Evolutionary conservation across 2,329 filamentous ascomycete genomes (phyloP).

Genomic region (Fusarium sp.): DNA sequence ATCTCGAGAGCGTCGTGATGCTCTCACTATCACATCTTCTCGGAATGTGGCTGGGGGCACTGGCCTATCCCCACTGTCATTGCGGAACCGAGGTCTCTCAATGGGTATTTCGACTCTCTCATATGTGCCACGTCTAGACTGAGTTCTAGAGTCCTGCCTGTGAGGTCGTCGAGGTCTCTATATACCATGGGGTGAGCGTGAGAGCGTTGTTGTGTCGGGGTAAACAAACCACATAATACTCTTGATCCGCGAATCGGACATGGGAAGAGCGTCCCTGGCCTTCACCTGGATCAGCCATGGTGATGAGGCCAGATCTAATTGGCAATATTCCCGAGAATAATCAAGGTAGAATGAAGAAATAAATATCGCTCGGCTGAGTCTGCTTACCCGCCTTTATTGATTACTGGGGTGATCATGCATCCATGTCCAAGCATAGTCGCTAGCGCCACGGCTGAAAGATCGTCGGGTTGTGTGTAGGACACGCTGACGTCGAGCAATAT

Average conservation of each 20-base stretch:
- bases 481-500: neutral
- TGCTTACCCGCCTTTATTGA: neutral
- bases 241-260: slow-evolving; percentile 37
- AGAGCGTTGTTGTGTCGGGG: neutral
- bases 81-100: slow-evolving; percentile 2
- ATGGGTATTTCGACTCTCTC: slow-evolving; percentile 4
- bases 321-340: neutral
- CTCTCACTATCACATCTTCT: neutral
- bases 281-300: slow-evolving; percentile 20
- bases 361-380: neutral
- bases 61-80: slow-evolving; percentile 8
- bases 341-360: neutral
- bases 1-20: slow-evolving; percentile 3
- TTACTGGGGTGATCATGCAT: neutral
- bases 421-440: neutral
- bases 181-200: slow-evolving; percentile 5
- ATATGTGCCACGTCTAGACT: slow-evolving; percentile 18
- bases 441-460: neutral
- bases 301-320: neutral
- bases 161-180: slow-evolving; percentile 16
- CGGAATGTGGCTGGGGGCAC: neutral
- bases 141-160: slow-evolving; percentile 5
- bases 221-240: slow-evolving; percentile 33
- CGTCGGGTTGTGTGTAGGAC: neutral
- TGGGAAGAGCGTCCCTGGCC: slow-evolving; percentile 21